phyloP scores from a whole-genome alignment of 768 basidiomycete genomes.

The Lyophyllum atratum region DNA sequence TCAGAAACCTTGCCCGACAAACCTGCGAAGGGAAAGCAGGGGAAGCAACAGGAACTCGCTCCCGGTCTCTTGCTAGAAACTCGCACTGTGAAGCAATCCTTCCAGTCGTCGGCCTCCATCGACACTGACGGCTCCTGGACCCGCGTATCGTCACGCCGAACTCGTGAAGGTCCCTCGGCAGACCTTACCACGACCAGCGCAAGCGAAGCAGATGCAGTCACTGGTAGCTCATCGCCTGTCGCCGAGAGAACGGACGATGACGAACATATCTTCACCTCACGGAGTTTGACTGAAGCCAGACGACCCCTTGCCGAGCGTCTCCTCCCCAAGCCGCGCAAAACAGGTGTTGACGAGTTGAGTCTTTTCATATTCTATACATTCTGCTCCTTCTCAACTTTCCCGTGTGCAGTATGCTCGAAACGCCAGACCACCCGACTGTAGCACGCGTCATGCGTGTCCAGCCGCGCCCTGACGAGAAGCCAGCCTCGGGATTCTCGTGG shows the following conservation, averaged over 20 bases:
- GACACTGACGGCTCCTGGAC: conserved; percentile 73
- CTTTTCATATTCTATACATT: not conserved
- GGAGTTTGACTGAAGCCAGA: conserved; percentile 28
- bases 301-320: conserved; percentile 62
- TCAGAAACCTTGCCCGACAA: conserved; percentile 2
- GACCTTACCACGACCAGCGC: conserved; percentile 50
- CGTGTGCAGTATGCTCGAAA: conserved; percentile 59
- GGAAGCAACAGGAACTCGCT: conserved; percentile 7
- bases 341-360: conserved; percentile 71
- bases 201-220: conserved; percentile 49
- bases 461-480: conserved; percentile 56
- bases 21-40: conserved; percentile 1
- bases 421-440: conserved; percentile 51
- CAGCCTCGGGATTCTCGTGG: conserved; percentile 72
- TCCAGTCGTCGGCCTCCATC: conserved; percentile 37
- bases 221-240: conserved; percentile 38
- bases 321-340: conserved; percentile 65
- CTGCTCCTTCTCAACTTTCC: conserved; percentile 12
- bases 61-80: conserved; percentile 16
- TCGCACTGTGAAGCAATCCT: conserved; percentile 17
- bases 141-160: conserved; percentile 55
- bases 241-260: conserved; percentile 34
- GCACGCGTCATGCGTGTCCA: conserved; percentile 74
- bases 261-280: conserved; percentile 22
- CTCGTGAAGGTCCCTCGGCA: conserved; percentile 24